Conservation (phyloP, 164 flowering plant genomes). For the Nelumbo lutea region DNA sequence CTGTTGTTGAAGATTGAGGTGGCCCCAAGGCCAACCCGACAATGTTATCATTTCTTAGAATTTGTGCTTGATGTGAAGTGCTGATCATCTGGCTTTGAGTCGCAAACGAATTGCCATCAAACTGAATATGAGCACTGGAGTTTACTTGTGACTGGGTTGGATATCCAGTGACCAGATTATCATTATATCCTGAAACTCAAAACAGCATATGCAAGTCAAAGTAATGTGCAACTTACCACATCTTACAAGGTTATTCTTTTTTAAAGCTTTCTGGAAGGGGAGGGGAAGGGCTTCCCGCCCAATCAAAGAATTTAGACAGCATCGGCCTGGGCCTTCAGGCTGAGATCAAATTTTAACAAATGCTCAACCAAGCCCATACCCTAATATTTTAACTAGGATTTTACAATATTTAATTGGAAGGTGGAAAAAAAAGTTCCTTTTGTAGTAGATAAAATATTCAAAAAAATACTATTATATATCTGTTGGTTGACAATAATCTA, state of each 20-base stretch:
- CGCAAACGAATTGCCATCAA: constrained; percentile 34
- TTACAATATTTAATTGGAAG: no score
- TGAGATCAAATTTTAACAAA: no score
- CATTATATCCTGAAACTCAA: constrained; percentile 41
- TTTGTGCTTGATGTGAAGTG: constrained; percentile 35
- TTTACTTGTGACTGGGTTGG: constrained; percentile 32
- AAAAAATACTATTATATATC: no score
- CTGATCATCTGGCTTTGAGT: constrained; percentile 39
- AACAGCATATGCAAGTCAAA: not conserved
- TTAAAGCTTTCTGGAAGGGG: no score
- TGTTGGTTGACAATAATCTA: no score
- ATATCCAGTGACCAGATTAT: constrained; percentile 29
- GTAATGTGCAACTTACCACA: not conserved
- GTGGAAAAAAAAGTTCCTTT: no score
- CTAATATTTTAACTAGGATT: not conserved
- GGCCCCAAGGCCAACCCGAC: constrained; percentile 50
- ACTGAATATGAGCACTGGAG: constrained; percentile 41
- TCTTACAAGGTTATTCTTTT: no score
- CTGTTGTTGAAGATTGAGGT: constrained; percentile 42
- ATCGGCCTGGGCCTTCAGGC: no score
- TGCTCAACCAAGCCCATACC: no score
- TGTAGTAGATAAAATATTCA: no score
- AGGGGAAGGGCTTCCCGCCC: no score
- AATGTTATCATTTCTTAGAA: constrained; percentile 30
- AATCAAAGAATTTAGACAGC: no score